Conservation (phyloP, 2,329 filamentous ascomycete genomes). For the Fusarium humuli region DNA sequence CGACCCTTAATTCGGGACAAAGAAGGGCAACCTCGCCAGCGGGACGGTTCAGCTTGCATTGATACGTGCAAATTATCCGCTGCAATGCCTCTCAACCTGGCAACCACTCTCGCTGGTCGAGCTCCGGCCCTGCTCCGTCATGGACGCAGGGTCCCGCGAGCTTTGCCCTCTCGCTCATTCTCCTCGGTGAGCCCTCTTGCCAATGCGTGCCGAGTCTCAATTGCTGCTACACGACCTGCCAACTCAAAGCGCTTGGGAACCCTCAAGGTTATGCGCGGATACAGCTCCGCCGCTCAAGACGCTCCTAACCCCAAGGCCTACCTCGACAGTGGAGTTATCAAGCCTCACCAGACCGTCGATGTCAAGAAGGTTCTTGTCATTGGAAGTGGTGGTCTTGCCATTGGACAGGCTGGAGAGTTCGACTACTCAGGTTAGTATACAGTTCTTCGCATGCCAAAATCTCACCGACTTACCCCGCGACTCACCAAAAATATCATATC, state of each 20-base stretch:
- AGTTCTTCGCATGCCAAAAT: conserved; percentile 2
- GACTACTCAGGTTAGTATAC: conserved; percentile 89
- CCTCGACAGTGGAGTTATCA: conserved; percentile 87
- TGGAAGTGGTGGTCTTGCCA: conserved; percentile 92
- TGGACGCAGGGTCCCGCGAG: conserved; percentile 61
- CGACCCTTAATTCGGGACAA: conserved; percentile 49
- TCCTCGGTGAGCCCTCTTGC: conserved; percentile 52
- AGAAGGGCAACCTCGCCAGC: conserved; percentile 51
- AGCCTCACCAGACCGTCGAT: conserved; percentile 81
- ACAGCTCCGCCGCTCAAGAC: conserved; percentile 65
- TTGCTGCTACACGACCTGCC: conserved; percentile 48
- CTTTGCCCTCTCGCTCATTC: conserved; percentile 59
- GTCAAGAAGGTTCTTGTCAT: conserved; percentile 98
- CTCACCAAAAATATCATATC: conserved; percentile 15
- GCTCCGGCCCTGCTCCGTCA: conserved; percentile 69
- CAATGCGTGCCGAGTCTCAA: conserved; percentile 39
- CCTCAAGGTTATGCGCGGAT: conserved; percentile 57
- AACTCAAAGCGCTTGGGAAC: conserved; percentile 61
- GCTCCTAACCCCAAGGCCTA: conserved; percentile 88
- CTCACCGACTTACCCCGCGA: conserved; percentile 27
- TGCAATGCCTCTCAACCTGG: conserved; percentile 56
- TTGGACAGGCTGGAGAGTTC: conserved; percentile 98
- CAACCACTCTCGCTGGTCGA: conserved; percentile 63
- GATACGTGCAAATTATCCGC: conserved; percentile 49
- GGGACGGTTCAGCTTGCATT: conserved; percentile 54